Base-by-base conservation (phyloP, 1,139 yeast species). In the Taphrina wiesneri region DNA sequence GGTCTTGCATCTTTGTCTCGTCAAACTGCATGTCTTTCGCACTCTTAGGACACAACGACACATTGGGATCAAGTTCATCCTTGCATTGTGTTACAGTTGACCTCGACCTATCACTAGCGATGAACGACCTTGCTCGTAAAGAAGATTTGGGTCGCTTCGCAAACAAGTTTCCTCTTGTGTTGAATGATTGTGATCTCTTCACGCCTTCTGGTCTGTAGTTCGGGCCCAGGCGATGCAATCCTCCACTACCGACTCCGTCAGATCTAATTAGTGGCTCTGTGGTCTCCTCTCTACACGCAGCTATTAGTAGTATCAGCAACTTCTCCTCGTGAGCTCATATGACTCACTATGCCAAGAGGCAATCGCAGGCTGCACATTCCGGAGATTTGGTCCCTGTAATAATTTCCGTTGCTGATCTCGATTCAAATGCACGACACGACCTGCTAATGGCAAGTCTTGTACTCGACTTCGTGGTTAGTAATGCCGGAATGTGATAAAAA, bases 241-340 rank as follows among this genome's bases (percentile, higher is more conserved):
- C 59, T 23, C 56, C 56, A 5, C 36, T 30, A 17, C 56, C 56
- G 25, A 52, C 17, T 13, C 53, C 53, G 4, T 49, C 53, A 3
- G 49, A n/a, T 25, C 53, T 15, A 13, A 30, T 19, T 11, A 49
- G 13, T 17, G n/a, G 53, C 26, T 13, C 21, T 26, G 32, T 13
- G 19, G 17, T 2, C 11, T 26, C 36, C 34, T 49, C 36, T 7
- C 13, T 17, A 17, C 34, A 30, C 6, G 36, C 34, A 15, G 36
- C 53, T 49, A 26, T 26, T 13, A 21, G 26, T 2, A 7, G 15
- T 13, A 26, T 19, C 4, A 17, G 26, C 6, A 46, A 26, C 4
- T 19, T 13, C 26, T 9, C 11, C n/a, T 25, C 17, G n/a, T 41
- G 21, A 41, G 13, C 1, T 25, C 2, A 9, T 17, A 36, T 15